These are phyloP conservation scores for Geranium brycei DNA, from an alignment of 345 rosid species.

Conservation along the genomic window DNA sequence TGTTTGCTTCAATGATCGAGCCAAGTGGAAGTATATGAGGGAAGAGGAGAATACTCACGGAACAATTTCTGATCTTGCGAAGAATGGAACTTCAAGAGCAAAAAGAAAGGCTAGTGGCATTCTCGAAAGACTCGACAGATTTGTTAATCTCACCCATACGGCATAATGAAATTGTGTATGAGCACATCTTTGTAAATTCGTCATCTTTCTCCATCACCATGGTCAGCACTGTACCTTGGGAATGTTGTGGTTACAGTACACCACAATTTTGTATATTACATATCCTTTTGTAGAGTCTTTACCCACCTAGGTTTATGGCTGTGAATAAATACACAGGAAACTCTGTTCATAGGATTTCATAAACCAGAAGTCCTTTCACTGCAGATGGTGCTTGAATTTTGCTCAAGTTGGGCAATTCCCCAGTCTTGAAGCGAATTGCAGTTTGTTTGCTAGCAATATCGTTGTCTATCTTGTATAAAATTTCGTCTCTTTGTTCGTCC, in stretches of 20 bases:
- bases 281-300: neutral
- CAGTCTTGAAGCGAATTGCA: neutral
- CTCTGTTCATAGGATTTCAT: too few species aligned
- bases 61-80: conserved; percentile 28
- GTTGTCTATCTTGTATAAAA: neutral
- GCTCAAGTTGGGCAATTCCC: neutral
- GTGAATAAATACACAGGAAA: neutral
- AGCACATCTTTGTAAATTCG: neutral
- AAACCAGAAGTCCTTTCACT: neutral
- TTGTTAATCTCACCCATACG: conserved; percentile 55
- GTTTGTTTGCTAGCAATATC: neutral
- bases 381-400: neutral
- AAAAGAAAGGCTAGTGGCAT: conserved; percentile 41
- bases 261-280: neutral
- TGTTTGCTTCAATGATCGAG: conserved; percentile 22
- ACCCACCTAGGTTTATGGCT: neutral
- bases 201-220: conserved; percentile 23
- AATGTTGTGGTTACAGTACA: too few species aligned
- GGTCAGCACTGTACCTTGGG: neutral
- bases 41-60: conserved; percentile 25
- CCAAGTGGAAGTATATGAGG: conserved; percentile 15
- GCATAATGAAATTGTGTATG: conserved; percentile 28
- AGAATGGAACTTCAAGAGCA: conserved; percentile 33
- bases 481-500: neutral
- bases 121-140: conserved; percentile 22